These are phyloP conservation scores for Eucalyptus cloeziana DNA, from an alignment of 345 rosid genomes.

Conservation along the genomic window DNA sequence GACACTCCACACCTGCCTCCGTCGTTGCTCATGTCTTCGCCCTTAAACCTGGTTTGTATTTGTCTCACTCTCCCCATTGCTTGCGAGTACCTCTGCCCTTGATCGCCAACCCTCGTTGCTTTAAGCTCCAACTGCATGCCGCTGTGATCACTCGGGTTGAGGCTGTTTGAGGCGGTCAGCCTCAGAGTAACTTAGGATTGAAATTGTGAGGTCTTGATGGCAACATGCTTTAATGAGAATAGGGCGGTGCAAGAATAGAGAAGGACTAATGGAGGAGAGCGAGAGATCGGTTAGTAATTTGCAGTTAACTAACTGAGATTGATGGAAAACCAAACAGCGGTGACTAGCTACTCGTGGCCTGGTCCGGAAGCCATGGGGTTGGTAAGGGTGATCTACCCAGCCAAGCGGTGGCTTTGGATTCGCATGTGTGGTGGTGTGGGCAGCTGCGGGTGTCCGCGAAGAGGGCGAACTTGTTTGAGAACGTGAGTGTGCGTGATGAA, in stretches of 20 bases:
- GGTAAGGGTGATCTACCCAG: neutral
- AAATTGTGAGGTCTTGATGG: neutral
- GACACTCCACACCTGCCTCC: neutral
- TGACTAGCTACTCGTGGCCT: neutral
- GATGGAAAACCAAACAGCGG: neutral
- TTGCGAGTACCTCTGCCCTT: neutral
- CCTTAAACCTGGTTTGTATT: neutral
- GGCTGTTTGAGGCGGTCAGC: neutral
- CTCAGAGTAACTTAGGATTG: neutral
- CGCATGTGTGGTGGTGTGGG: neutral
- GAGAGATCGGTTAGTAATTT: neutral
- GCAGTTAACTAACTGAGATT: neutral
- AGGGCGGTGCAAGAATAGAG: neutral
- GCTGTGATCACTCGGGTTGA: neutral
- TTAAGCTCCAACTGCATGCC: neutral
- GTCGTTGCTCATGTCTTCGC: neutral
- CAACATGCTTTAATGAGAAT: neutral
- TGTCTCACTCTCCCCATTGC: neutral
- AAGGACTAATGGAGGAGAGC: neutral
- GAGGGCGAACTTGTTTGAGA: neutral
- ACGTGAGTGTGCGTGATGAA: neutral
- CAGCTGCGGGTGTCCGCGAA: neutral
- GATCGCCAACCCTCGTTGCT: neutral
- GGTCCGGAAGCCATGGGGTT: neutral
- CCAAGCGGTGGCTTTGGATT: neutral